Base-by-base conservation (phyloP, 306 rosid species). In the Casuarina equisetifolia region DNA sequence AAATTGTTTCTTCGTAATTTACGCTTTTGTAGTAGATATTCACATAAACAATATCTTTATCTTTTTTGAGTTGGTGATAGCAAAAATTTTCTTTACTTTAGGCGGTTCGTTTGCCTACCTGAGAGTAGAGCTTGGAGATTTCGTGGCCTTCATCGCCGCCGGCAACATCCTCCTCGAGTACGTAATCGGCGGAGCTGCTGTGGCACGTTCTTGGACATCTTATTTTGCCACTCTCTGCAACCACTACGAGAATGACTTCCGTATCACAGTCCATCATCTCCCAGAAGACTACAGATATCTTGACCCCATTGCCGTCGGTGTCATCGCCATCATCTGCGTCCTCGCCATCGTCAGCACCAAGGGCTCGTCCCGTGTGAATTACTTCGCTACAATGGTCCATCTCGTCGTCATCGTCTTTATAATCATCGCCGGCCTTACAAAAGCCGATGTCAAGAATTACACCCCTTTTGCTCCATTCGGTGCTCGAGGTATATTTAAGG, bases 101-200 rank as follows among this genome's bases (percentile, higher is more conserved):
- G 97, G 97, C 0, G 97, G 96, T 0, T 92, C 97, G 19, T 92
- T 92, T 78, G 97, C 97, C 0, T 92, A 92, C 79, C 74, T 89
- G 16, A 83, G 97, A 32, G 97, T 90, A 32, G 96, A 92, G 80
- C 90, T 90, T 0, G 96, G 96, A 0, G 97, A 92, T 72, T 92
- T 90, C 7, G 74, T 87, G 80, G 96, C 97, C 64, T 92, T 80
- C 86, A 77, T 89, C 4, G 93, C 91, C 0, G 94, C 91, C 7
- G 97, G 97, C 38, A 92, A 92, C 88, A 90, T 92, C 76, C 87
- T 90, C 25, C 90, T 90, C 0, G 94, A 92, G 70, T 87, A 89
- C 3, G 87, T 90, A 0, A 82, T 92, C 3, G 70, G 92, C 0
- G 84, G 88, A 0, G 97, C 97, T 0, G 90, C 96, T 0, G 90